Evolutionary conservation across 441 rosid genomes (phyloP), one percentile per base, ranked within the genome.

Genomic region (Adansonia madagascariensis): DNA sequence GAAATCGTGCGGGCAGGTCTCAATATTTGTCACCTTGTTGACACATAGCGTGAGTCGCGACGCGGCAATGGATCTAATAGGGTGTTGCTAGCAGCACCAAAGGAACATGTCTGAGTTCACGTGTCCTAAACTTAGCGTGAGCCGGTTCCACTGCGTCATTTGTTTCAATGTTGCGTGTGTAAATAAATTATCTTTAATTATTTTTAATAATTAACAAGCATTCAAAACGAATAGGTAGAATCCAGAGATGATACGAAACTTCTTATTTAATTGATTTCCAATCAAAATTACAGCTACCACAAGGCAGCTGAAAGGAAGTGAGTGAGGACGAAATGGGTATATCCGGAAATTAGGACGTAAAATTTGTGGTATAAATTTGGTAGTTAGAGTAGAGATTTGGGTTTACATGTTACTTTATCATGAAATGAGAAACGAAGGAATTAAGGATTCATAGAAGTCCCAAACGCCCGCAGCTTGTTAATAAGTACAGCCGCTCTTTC

Each of bases 371-470:
- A 82, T 83, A 86, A 78, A 83, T 83, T 12, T 3, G 74, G 72
- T 62, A 0, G 64, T 44, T 57, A 53, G 77, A 8, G 0, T 8
- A 2, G 7, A 0, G 55, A 6, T 57, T 57, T 9, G 17, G 0
- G 69, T 60, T 83, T 79, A 31, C 35, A 75, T 46, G 11, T 67
- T 67, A 18, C 17, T 77, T 82, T 70, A 85, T 52, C 86, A 49
- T 15, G 70, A 62, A 77, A 15, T 31, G 44, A 27, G 41, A 35
- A 78, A 82, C 80, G 84, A 79, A 72, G 73, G 86, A 82, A 60
- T 77, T 2, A 41, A 41, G 44, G 86, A 82, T 78, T 71, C 73
- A 20, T 14, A 70, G 72, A 74, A 66, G 72, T 70, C 60, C 77
- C 84, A 80, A 80, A 72, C 80, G 87, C 35, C 83, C 78, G 11